phyloP scores from a whole-genome alignment of 2,329 filamentous ascomycete genomes.

The Ceratocystis diversiconidia region DNA sequence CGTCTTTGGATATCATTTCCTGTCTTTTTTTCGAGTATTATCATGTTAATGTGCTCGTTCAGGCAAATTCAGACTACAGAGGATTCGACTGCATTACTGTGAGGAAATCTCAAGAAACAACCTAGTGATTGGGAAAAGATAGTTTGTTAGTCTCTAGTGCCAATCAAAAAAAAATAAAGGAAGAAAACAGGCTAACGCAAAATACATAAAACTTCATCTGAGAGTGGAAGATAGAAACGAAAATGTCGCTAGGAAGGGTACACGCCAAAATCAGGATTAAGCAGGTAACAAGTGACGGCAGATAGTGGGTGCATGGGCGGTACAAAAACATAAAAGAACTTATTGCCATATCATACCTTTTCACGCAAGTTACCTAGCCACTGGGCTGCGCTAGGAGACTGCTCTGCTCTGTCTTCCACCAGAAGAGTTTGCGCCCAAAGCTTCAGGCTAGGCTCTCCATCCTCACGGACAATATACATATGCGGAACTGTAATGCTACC shows the following conservation, averaged over 20 bases:
- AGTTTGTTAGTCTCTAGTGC: not conserved
- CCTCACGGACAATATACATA: conserved; percentile 84
- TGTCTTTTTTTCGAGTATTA: not conserved
- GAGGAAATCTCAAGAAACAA: conserved; percentile 14
- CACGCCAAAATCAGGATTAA: not conserved
- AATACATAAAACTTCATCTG: not conserved
- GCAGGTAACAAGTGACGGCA: not conserved
- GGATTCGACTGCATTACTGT: not conserved
- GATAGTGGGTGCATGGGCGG: not conserved
- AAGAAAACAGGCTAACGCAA: not conserved
- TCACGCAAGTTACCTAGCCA: conserved; percentile 86
- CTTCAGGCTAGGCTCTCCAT: conserved; percentile 87
- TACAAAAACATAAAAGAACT: not conserved
- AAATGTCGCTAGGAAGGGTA: not conserved
- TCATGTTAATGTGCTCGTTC: not conserved
- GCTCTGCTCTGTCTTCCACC: conserved; percentile 88
- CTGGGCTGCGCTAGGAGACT: conserved; percentile 81
- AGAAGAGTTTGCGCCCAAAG: conserved; percentile 94
- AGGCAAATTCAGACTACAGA: not conserved
- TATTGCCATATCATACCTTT: conserved; percentile 49
- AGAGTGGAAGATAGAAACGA: not conserved
- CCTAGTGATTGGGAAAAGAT: not conserved
- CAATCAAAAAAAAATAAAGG: not conserved
- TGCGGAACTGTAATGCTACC: conserved; percentile 89
- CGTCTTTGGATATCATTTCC: not conserved